These are phyloP conservation scores for Amphirosellinia nigrospora DNA, from an alignment of 495 filamentous ascomycete species.

Conservation along the genomic window DNA sequence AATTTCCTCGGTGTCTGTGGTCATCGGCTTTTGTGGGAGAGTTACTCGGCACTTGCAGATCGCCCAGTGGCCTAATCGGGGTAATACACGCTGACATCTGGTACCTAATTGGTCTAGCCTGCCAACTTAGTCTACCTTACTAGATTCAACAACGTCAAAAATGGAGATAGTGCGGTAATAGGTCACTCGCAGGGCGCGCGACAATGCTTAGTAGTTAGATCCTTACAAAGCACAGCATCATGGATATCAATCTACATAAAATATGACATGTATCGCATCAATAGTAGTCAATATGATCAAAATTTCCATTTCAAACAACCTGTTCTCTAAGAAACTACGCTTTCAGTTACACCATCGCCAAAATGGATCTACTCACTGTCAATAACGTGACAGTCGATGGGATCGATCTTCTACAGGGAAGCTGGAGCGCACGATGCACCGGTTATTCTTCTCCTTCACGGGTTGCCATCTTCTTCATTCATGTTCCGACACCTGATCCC, in stretches of 20 bases:
- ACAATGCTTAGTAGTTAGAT: too few relatives aligned
- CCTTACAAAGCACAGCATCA: not conserved
- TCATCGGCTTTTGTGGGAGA: not conserved
- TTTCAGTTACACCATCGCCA: not conserved
- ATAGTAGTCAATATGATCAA: not conserved
- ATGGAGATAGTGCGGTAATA: not conserved
- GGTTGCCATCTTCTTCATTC: slow-evolving; percentile 68
- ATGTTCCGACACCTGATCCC: slow-evolving; percentile 68
- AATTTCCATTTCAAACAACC: not conserved
- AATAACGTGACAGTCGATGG: slow-evolving; percentile 30
- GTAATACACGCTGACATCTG: not conserved
- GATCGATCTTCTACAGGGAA: slow-evolving; percentile 63
- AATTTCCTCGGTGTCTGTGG: not conserved
- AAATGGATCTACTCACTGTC: slow-evolving; percentile 3
- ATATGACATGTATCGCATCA: not conserved
- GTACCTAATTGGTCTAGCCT: not conserved
- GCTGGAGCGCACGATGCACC: slow-evolving; percentile 50
- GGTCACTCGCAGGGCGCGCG: not conserved
- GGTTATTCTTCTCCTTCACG: slow-evolving; percentile 65
- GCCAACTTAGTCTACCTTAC: not conserved
- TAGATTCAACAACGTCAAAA: not conserved
- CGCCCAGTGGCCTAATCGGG: not conserved
- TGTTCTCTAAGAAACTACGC: not conserved
- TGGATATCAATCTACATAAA: not conserved
- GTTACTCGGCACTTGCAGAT: not conserved